Base-by-base conservation (phyloP, 441 rosid species). In the Arabidopsis lyrata region DNA sequence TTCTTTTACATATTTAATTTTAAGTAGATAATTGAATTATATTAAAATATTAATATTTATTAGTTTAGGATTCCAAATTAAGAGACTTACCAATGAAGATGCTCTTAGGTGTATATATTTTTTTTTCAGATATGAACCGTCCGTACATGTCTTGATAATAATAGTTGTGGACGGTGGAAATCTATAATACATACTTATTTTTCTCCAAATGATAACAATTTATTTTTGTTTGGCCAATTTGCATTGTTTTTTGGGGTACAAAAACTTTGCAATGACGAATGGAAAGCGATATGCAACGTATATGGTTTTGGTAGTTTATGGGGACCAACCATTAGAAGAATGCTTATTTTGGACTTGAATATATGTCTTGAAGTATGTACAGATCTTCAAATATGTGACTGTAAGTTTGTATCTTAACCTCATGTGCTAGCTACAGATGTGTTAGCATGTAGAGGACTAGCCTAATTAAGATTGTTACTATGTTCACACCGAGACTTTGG, bases 381-480 rank as follows among this genome's bases (percentile, higher is more conserved):
- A 68, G 35, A 29, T 42, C 34, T 12, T 56, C 16, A 13, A 41
- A 42, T 57, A 38, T 48, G 24, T 48, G 27, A 15, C 50, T 3
- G 0, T 45, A 15, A 2, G 16, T 68, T 45, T 57, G 31, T 45
- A 16, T 38, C 36, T 44, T 41, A 57, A 4, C 6, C 27, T 48
- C 27, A 48, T 48, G 24, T 16, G 68, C 42, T 52, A 39, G 35
- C 9, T 61, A 29, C 38, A 49, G 32, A 60, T 39, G 52, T 50
- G 38, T 52, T 22, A 16, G 24, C 49, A 35, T 47, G 38, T 36
- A 27, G 22, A 52, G 6, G n/a, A 32, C 29, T 58, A 48, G 15
- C 10, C 52, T 36, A 38, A 36, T 58, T 41, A 36, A 10, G 11
- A 9, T 69, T 58, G 74, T 35, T 34, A 34, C 65, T 57, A 44